Base-by-base conservation (phyloP, 1,284 basidiomycete species). In the Leucoagaricus sp. region DNA sequence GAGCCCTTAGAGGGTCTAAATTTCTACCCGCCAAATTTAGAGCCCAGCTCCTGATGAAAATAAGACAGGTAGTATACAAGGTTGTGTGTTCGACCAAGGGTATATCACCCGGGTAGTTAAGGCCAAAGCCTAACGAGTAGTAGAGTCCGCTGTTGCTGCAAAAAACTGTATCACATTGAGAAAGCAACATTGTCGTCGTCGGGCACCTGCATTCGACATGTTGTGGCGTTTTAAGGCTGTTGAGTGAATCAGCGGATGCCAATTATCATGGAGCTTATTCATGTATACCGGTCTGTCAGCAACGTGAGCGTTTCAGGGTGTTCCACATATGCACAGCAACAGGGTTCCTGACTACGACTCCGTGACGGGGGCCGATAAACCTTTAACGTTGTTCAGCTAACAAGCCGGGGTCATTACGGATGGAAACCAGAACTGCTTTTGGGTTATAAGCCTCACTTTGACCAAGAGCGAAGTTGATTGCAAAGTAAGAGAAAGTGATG, bases 271-370 rank as follows among this genome's bases (percentile, higher is more conserved):
- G n/a, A n/a, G n/a, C n/a, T n/a, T n/a, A n/a, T n/a, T n/a, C n/a
- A n/a, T n/a, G n/a, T n/a, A n/a, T n/a, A n/a, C n/a, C n/a, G n/a
- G n/a, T n/a, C n/a, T n/a, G n/a, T n/a, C n/a, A n/a, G 17, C 8
- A 21, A 23, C 17, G 4, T 7, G 3, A 41, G 19, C 15, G 12
- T 31, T 21, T 26, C 26, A 21, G 41, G 21, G 44, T 13, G 45
- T n/a, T 26, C 26, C 26, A 47, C 44, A 44, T 44, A 28, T 53
- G 13, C 45, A 8, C 33, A 29, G 53, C 45, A 48, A 47, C 45
- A 17, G 25, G n/a, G 26, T 53, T 46, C 53, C 34, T 54, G 53
- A 40, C 29, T n/a, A 53, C 42, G 19, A 45, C 19, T 8, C n/a
- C n/a, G 19, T 4, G 15, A 12, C 40, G 31, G 51, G 17, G 8